Evolutionary conservation across 2,329 filamentous ascomycete genomes (phyloP), one percentile per base, ranked within the genome.

Genomic region (Beauveria brongniartii): DNA sequence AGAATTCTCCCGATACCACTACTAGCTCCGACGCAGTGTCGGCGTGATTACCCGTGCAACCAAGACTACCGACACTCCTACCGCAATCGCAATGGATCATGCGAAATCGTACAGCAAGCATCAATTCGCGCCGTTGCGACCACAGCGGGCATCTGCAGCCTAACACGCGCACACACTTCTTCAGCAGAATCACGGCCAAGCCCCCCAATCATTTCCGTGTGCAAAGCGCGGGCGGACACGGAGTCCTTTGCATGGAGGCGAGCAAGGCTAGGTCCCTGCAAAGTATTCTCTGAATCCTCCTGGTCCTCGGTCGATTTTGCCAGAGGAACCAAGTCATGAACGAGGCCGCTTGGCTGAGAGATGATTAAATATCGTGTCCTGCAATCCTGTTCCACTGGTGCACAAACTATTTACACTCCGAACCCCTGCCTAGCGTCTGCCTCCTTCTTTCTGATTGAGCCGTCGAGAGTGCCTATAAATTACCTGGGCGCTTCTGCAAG

Each of bases 391-490:
- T 14, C n/a, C 30, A 20, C 55, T 57, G 28, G 30, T 46, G 2
- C 41, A n/a, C 22, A 14, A 12, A 28, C n/a, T 47, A n/a, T n/a
- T n/a, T n/a, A 28, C 10, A 20, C 24, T 34, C 18, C 26, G 5
- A 20, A 30, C 24, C 56, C 56, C 26, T 59, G 56, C 20, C 56
- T 59, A 52, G 55, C 24, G 55, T n/a, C 55, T 51, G 34, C 10
- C 20, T 30, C 5, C 53, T n/a, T 52, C n/a, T 7, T 40, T 52
- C 34, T 53, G 53, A 57, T 56, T 61, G 54, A 59, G 14, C 34
- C 60, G 51, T 24, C 47, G 30, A 43, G 14, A 6, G 40, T 46
- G 12, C 54, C 24, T 20, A 37, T 20, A 37, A 37, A 14, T 37
- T 37, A 22, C 47, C 22, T 22, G 6, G 37, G 47, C 34, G 22